Evolutionary conservation across 441 rosid genomes (phyloP).

Genomic region (Erodium moschatum): DNA sequence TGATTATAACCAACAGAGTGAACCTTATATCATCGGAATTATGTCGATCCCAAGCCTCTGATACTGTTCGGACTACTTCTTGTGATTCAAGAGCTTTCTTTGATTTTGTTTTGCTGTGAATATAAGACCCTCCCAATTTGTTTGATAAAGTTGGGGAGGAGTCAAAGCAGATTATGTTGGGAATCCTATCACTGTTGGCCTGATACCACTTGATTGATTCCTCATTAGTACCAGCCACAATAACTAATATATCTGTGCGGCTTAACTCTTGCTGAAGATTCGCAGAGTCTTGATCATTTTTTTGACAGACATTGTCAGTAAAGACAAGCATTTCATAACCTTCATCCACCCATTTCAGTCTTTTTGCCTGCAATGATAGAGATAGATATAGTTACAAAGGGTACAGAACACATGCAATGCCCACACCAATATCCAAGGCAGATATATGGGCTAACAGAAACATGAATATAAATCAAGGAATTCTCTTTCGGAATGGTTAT

Average conservation of each 20-base stretch:
- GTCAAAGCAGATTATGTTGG: constrained; percentile 54
- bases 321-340: constrained; percentile 59
- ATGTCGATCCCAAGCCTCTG: constrained; percentile 67
- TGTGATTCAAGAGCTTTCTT: constrained; percentile 32
- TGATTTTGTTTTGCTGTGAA: constrained; percentile 22
- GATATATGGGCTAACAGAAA: neutral
- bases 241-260: constrained; percentile 46
- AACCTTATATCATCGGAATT: constrained; percentile 83
- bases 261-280: constrained; percentile 36
- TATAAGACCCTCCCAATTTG: constrained; percentile 53
- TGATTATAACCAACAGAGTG: constrained; percentile 64
- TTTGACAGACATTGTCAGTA: constrained; percentile 27
- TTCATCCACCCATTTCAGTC: constrained; percentile 80
- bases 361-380: constrained; percentile 39
- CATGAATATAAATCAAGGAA: neutral
- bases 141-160: constrained; percentile 39
- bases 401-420: neutral
- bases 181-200: constrained; percentile 30
- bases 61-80: constrained; percentile 50
- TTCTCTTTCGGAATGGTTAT: neutral
- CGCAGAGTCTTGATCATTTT: constrained; percentile 22
- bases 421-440: neutral
- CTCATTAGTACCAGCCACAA: constrained; percentile 41
- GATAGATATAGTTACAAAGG: constrained; percentile 4
- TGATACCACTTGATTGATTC: constrained; percentile 60